These are phyloP conservation scores for Multifurca ochricompacta DNA, from an alignment of 768 basidiomycete genomes.

Conservation along the genomic window DNA sequence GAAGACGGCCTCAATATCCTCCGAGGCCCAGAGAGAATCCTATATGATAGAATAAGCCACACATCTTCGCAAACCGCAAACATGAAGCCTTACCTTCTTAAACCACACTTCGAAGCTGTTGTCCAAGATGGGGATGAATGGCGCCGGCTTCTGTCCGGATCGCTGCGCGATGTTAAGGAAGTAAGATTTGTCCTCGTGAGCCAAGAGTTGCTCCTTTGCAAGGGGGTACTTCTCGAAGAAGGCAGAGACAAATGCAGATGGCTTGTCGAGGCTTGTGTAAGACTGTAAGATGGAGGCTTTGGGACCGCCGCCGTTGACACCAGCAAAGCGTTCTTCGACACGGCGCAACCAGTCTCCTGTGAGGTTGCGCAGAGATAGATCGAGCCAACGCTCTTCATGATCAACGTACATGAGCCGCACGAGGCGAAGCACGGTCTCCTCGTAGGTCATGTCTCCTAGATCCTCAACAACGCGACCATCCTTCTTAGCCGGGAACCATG, in stretches of 20 bases:
- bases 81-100: slow-evolving; percentile 69
- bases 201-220: slow-evolving; percentile 78
- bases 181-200: slow-evolving; percentile 88
- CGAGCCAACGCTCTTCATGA: slow-evolving; percentile 91
- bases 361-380: slow-evolving; percentile 82
- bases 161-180: slow-evolving; percentile 95
- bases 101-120: slow-evolving; percentile 97
- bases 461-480: slow-evolving; percentile 77
- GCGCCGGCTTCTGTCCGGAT: slow-evolving; percentile 95
- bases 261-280: slow-evolving; percentile 79
- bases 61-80: background rate
- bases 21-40: slow-evolving; percentile 97
- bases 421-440: slow-evolving; percentile 89
- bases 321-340: slow-evolving; percentile 91
- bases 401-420: slow-evolving; percentile 89
- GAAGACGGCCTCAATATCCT: slow-evolving; percentile 97
- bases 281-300: slow-evolving; percentile 83
- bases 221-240: slow-evolving; percentile 85
- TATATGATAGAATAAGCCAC: slow-evolving; percentile 27
- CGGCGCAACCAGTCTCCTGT: slow-evolving; percentile 96
- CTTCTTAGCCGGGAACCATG: slow-evolving; percentile 97
- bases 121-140: slow-evolving; percentile 95
- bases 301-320: slow-evolving; percentile 63
- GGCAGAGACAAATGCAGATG: slow-evolving; percentile 60
- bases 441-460: slow-evolving; percentile 96